Evolutionary conservation across 306 rosid genomes (phyloP), one percentile per base, ranked within the genome.

Genomic region (Quercus alba): DNA sequence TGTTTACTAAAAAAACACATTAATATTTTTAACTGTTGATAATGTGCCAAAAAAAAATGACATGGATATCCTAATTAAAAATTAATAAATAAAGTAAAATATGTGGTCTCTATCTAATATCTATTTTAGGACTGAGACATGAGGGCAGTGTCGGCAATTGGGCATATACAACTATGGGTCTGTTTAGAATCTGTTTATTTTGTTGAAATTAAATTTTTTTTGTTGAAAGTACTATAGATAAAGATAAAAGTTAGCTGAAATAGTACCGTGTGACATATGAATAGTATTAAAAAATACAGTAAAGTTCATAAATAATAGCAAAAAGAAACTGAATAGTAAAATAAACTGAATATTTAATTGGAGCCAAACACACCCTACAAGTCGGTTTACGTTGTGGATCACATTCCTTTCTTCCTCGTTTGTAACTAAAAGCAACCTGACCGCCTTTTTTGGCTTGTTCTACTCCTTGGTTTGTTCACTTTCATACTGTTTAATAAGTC

Each of bases 191-290:
- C 3, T 2, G 30, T 0, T 35, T 35, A 6, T 35, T 35, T 35
- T 1, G 0, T 35, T 1, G 0, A 1, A 35, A 35, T 1, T 35
- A 0, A 33, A 5, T 0, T 1, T 6, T 35, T 1, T 35, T 35
- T 35, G 0, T 0, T 35, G 0, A 35, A 35, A 35, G 0, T 35
- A 35, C 0, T 35, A 0, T 35, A 35, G 0, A 1, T 6, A 1
- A 6, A 6, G 0, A 0, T 35, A 6, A 35, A 35, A 35, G 0
- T 1, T 6, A 35, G 0, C 0, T 6, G 0, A 35, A 35, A 35
- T 6, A 35, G 1, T 35, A 33, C 0, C 1, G 0, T 33, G 0
- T 0, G 0, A 33, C 0, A 0, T 0, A 33, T 33, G 1, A 33
- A 33, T 33, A 33, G 0, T 33, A 33, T 33, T 0, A 33, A 33